phyloP scores from a whole-genome alignment of 164 flowering plant species.

The Kingdonia uniflora region DNA sequence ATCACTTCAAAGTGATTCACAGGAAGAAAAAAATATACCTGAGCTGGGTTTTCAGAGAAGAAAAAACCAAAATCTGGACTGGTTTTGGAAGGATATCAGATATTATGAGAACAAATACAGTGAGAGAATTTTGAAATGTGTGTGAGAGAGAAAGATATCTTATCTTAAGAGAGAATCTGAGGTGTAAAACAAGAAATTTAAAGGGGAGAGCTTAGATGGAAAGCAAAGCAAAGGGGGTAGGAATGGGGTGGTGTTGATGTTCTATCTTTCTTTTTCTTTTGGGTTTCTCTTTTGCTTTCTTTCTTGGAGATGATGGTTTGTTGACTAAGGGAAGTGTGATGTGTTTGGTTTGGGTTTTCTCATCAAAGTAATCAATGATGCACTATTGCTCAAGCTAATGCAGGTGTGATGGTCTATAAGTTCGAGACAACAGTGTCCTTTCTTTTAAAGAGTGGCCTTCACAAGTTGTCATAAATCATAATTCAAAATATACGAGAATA shows the following conservation, averaged over 20 bases:
- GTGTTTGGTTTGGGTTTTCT: constrained; percentile 31
- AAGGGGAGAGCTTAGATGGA: constrained; percentile 22
- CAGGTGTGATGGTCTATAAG: background rate
- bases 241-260: constrained; percentile 6
- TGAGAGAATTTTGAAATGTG: background rate
- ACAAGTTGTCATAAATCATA: too few relatives aligned
- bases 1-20: too few relatives aligned
- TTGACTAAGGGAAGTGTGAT: constrained; percentile 33
- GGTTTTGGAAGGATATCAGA: background rate
- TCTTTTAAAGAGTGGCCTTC: too few relatives aligned
- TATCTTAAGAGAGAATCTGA: constrained; percentile 5
- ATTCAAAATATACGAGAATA: too few relatives aligned
- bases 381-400: constrained; percentile 12
- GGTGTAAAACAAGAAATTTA: constrained; percentile 10
- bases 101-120: background rate
- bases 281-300: constrained; percentile 13
- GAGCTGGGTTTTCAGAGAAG: background rate
- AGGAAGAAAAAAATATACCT: background rate
- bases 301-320: constrained; percentile 26
- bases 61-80: background rate
- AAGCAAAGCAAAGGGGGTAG: constrained; percentile 23
- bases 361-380: constrained; percentile 33
- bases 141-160: background rate
- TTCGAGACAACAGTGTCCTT: too few relatives aligned
- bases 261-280: constrained; percentile 16